Percentiles rank a stretch among this genome's conserved stretches.
phyloP scores from a whole-genome alignment of 2,329 filamentous ascomycete species.

The Domatiomyces globalis region DNA sequence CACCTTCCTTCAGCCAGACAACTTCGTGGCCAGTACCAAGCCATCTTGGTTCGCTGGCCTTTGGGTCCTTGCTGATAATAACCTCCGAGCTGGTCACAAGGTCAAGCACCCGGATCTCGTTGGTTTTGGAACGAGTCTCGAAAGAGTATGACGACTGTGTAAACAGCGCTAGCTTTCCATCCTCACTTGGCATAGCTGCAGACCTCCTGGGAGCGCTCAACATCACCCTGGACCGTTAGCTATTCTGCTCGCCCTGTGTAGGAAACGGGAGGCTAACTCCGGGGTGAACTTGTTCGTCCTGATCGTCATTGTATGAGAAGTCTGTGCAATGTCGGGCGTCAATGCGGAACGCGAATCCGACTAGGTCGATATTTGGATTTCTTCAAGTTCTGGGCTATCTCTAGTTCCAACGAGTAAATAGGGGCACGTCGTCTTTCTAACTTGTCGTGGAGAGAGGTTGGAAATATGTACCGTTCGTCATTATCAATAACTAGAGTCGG shows the following conservation, averaged over 20 bases:
- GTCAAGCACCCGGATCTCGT: conserved; percentile 33
- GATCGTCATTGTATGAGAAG: neutral
- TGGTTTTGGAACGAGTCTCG: conserved; percentile 33
- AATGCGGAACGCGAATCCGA: neutral
- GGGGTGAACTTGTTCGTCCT: conserved; percentile 1
- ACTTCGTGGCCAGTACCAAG: conserved; percentile 30
- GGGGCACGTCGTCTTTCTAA: too few relatives aligned
- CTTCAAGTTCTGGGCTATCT: neutral
- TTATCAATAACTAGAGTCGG: too few relatives aligned
- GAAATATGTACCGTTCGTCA: too few relatives aligned
- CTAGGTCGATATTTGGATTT: neutral
- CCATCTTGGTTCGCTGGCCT: conserved; percentile 34
- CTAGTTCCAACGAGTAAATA: neutral
- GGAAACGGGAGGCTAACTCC: neutral
- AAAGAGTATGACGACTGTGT: conserved; percentile 38
- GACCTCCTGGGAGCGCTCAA: conserved; percentile 34
- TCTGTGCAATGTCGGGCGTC: neutral
- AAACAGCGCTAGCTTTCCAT: conserved; percentile 34
- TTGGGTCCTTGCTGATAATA: conserved; percentile 31
- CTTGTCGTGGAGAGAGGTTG: too few relatives aligned
- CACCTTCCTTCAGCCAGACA: conserved; percentile 31
- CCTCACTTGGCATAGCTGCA: conserved; percentile 30
- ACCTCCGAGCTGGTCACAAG: conserved; percentile 27
- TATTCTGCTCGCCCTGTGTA: neutral
- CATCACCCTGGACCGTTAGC: conserved; percentile 25